phyloP scores from a whole-genome alignment of 306 rosid genomes.

The Dalbergia oliveri region DNA sequence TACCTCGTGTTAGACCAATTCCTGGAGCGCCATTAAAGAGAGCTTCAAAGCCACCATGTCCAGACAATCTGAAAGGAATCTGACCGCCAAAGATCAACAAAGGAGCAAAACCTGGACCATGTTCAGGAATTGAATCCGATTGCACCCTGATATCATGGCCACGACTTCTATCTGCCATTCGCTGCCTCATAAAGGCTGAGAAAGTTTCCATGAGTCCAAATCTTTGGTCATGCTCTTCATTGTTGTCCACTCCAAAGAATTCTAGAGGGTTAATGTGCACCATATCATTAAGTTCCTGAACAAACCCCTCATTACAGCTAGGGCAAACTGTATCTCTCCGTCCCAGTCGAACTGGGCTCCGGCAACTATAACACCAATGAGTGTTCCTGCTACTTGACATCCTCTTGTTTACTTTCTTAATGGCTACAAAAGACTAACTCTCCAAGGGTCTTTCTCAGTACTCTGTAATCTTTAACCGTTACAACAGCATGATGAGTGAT shows the following conservation, averaged over 20 bases:
- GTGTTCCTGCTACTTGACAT: constrained; percentile 74
- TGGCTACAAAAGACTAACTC: constrained; percentile 28
- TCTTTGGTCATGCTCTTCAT: constrained; percentile 54
- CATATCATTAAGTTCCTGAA: constrained; percentile 72
- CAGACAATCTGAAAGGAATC: constrained; percentile 66
- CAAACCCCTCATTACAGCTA: constrained; percentile 63
- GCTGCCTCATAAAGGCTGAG: constrained; percentile 65
- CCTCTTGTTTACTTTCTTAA: constrained; percentile 48
- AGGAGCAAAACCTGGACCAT: constrained; percentile 56
- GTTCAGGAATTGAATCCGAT: constrained; percentile 58
- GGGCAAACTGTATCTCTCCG: constrained; percentile 63
- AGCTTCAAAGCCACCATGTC: constrained; percentile 71
- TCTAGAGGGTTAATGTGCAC: constrained; percentile 55
- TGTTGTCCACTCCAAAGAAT: constrained; percentile 50
- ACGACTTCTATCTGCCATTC: constrained; percentile 56
- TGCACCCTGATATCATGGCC: constrained; percentile 49
- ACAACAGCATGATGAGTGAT: constrained; percentile 37
- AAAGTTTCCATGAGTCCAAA: constrained; percentile 59
- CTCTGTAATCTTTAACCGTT: constrained; percentile 39
- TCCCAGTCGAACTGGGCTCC: constrained; percentile 54
- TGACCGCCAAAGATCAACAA: constrained; percentile 75
- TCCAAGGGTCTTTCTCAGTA: constrained; percentile 36
- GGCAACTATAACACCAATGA: constrained; percentile 77
- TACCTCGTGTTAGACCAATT: constrained; percentile 64
- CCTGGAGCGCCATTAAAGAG: constrained; percentile 74